These are phyloP conservation scores for Musa itinerans DNA, from an alignment of 176 grass and related monocot species.

Conservation along the genomic window DNA sequence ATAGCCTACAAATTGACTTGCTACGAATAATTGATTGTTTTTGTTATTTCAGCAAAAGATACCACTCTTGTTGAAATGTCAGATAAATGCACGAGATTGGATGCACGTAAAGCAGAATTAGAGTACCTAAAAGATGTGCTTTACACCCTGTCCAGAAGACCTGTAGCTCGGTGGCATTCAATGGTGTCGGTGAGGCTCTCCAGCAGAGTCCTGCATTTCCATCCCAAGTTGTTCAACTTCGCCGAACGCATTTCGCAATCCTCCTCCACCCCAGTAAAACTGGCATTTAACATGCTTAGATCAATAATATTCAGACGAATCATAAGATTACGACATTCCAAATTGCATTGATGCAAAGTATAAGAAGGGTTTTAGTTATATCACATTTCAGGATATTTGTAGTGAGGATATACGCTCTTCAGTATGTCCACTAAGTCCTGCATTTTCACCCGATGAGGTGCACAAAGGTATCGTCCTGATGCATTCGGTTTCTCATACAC, in stretches of 20 bases:
- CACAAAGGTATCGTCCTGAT: constrained; percentile 32
- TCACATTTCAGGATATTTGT: constrained; percentile 31
- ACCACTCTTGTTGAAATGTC: too few relatives aligned
- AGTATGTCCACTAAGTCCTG: constrained; percentile 37
- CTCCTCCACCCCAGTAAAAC: constrained; percentile 20
- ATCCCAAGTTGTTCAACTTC: constrained; percentile 36
- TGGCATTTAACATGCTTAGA: constrained; percentile 6
- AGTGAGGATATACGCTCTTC: constrained; percentile 38
- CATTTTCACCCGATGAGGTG: constrained; percentile 13
- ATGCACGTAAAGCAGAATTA: not conserved
- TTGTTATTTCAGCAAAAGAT: too few relatives aligned
- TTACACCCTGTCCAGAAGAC: constrained; percentile 21
- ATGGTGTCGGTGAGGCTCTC: constrained; percentile 34
- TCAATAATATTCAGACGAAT: not conserved
- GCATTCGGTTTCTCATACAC: constrained; percentile 33
- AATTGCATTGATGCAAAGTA: not conserved
- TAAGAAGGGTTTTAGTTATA: not conserved
- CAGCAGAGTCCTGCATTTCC: constrained; percentile 32
- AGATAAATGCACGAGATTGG: not conserved
- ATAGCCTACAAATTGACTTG: too few relatives aligned
- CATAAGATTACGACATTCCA: not conserved
- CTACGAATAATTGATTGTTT: too few relatives aligned
- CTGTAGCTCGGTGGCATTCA: constrained; percentile 25
- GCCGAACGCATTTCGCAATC: not conserved
- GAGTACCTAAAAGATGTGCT: not conserved